Percentiles rank a stretch among this genome's conserved stretches.
Conservation (phyloP, 148 eudicot species). For the Vaccinium macrocarpon region DNA sequence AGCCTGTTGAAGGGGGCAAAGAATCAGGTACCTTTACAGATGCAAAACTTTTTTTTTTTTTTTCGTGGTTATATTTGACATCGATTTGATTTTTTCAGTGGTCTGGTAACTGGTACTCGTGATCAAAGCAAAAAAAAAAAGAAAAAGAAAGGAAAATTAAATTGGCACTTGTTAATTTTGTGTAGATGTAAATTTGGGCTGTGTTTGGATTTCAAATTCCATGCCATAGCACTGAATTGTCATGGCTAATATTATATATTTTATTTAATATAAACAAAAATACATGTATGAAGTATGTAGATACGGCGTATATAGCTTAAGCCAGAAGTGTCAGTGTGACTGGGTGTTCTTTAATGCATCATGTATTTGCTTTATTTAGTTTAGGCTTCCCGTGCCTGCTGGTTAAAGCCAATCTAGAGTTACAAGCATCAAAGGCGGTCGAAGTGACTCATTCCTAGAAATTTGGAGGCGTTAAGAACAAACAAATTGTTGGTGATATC, state of each 20-base stretch:
- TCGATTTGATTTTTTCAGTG: not conserved
- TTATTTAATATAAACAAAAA: too few relatives aligned
- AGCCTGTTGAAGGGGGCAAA: conserved; percentile 24
- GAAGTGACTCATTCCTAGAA: too few relatives aligned
- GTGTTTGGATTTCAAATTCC: not conserved
- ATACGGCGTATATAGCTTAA: not conserved
- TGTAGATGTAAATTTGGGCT: not conserved
- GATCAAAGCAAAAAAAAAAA: too few relatives aligned
- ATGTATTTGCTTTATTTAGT: not conserved
- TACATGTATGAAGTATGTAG: not conserved
- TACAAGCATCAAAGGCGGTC: not conserved
- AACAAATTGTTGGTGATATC: not conserved
- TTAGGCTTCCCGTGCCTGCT: not conserved
- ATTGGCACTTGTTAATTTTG: not conserved
- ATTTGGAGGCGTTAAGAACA: too few relatives aligned
- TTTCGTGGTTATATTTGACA: not conserved
- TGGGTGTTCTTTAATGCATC: not conserved
- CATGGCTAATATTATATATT: not conserved
- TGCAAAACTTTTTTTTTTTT: not conserved
- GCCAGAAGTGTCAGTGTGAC: not conserved
- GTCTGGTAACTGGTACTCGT: too few relatives aligned
- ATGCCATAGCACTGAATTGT: not conserved
- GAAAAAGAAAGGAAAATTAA: too few relatives aligned
- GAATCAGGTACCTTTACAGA: conserved; percentile 20
- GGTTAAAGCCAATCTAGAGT: not conserved